These are phyloP conservation scores for Beauveria brongniartii DNA, from an alignment of 2,329 filamentous ascomycete genomes.

Conservation along the genomic window DNA sequence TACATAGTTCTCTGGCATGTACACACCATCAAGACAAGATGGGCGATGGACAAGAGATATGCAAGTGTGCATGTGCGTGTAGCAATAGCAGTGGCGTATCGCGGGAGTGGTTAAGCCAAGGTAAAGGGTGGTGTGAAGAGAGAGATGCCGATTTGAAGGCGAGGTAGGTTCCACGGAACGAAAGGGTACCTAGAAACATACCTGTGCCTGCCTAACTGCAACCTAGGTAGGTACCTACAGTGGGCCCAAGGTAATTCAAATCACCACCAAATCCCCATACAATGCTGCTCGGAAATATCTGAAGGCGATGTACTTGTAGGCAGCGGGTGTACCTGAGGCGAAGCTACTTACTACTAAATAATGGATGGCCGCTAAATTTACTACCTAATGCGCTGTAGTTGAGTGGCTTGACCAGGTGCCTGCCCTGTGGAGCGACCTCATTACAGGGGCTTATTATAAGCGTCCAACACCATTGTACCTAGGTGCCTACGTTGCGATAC, in stretches of 20 bases:
- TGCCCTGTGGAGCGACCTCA: not conserved
- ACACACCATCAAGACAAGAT: not conserved
- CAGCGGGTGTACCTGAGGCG: no score
- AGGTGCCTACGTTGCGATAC: no score
- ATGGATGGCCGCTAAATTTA: no score
- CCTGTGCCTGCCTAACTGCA: not conserved
- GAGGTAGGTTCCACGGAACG: not conserved
- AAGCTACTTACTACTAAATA: no score
- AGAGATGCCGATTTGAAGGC: not conserved
- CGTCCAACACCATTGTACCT: no score
- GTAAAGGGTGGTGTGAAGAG: not conserved
- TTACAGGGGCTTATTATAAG: not conserved
- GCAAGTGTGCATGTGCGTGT: constrained; percentile 6
- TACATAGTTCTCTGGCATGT: not conserved
- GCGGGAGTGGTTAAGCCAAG: not conserved
- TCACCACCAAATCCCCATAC: no score
- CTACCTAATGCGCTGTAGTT: not conserved
- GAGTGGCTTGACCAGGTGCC: constrained; percentile 4
- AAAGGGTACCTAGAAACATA: no score
- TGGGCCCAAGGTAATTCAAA: no score
- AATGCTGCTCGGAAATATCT: no score
- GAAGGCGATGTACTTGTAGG: no score
- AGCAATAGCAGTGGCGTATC: not conserved
- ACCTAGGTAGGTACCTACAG: not conserved
- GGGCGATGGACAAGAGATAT: not conserved